Conservation (phyloP, 805 yeast genomes). For the Candida verbasci region DNA sequence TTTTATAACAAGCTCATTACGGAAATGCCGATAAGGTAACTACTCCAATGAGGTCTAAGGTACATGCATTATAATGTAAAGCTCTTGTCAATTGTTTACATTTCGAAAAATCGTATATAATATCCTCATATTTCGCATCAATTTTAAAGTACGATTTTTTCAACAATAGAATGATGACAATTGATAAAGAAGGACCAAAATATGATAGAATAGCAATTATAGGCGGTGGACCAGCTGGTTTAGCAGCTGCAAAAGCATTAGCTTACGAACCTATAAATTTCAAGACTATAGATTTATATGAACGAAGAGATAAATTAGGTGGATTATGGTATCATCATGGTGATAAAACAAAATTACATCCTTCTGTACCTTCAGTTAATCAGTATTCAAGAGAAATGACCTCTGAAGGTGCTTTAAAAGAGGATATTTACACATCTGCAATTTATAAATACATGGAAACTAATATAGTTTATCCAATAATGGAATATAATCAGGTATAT, state of each 20-base stretch:
- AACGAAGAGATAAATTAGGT: slow-evolving; percentile 56
- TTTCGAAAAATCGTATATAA: too few species aligned
- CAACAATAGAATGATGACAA: background rate
- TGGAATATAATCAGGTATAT: slow-evolving; percentile 46
- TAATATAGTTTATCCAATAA: slow-evolving; percentile 58
- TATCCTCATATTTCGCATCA: too few species aligned
- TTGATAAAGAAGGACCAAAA: background rate
- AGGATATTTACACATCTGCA: slow-evolving; percentile 28
- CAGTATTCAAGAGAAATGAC: slow-evolving; percentile 18
- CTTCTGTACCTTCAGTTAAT: slow-evolving; percentile 13
- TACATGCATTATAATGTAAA: too few species aligned
- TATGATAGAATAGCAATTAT: slow-evolving; percentile 52
- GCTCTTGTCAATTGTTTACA: too few species aligned
- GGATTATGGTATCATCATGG: slow-evolving; percentile 67
- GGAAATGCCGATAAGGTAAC: too few species aligned
- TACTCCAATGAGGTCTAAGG: too few species aligned
- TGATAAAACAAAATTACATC: slow-evolving; percentile 29
- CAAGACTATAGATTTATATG: slow-evolving; percentile 51
- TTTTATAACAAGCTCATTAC: too few species aligned
- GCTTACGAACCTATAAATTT: slow-evolving; percentile 43
- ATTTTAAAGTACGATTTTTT: background rate
- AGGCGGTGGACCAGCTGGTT: slow-evolving; percentile 78
- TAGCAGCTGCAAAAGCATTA: slow-evolving; percentile 62
- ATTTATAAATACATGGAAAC: slow-evolving; percentile 68
- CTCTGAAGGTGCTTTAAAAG: slow-evolving; percentile 10